Conservation (phyloP, 108 stramenopile genomes). For the Nannochloropsis oceanica region DNA sequence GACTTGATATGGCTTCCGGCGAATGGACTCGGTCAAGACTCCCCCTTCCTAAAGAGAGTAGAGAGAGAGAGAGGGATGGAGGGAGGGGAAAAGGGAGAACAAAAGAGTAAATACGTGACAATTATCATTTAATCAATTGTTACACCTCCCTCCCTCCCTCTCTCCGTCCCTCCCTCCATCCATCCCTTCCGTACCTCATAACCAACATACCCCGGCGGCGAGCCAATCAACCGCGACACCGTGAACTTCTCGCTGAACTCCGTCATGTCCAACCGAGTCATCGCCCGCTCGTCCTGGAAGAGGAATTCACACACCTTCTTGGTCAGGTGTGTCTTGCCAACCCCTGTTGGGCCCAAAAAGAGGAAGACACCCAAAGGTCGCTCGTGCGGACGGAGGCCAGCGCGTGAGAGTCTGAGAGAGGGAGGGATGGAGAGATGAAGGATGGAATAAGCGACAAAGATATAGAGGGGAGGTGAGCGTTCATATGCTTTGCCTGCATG, state of each 20-base stretch:
- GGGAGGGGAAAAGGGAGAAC: background rate
- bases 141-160: background rate
- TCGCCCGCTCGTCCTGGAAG: slow-evolving; percentile 65
- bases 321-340: slow-evolving; percentile 79
- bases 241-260: slow-evolving; percentile 50
- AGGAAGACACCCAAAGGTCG: slow-evolving; percentile 64
- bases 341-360: slow-evolving; percentile 82
- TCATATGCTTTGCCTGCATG: no score
- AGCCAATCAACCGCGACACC: slow-evolving; percentile 9
- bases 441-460: no score
- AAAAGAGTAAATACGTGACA: background rate
- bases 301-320: slow-evolving; percentile 71
- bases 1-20: slow-evolving; percentile 13
- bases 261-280: slow-evolving; percentile 84
- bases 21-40: slow-evolving; percentile 9
- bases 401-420: slow-evolving; percentile 6
- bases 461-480: no score
- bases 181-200: slow-evolving; percentile 3
- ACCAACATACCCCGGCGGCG: slow-evolving; percentile 26
- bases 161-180: background rate
- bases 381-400: slow-evolving; percentile 56
- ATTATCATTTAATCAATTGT: background rate
- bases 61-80: background rate
- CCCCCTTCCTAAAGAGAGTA: background rate
- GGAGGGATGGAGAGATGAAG: no score